Evolutionary conservation across 2,329 filamentous ascomycete genomes (phyloP).

Genomic region (Fusarium napiforme): DNA sequence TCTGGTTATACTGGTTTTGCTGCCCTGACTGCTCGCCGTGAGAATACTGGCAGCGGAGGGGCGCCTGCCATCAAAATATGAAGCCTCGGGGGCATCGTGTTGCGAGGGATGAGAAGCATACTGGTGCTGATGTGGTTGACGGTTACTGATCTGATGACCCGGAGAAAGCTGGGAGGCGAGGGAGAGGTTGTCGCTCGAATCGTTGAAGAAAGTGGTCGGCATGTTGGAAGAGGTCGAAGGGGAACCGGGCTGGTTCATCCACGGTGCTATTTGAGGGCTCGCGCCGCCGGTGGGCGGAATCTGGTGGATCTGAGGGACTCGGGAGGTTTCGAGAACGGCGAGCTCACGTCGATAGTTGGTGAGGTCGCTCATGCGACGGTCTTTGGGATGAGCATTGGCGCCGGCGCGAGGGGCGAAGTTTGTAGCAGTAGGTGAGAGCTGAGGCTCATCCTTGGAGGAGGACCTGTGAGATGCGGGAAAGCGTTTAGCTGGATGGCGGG

Average conservation of each 20-base stretch:
- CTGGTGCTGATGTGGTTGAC: slow-evolving; percentile 52
- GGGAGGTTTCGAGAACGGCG: slow-evolving; percentile 72
- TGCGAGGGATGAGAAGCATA: slow-evolving; percentile 22
- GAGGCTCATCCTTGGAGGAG: slow-evolving; percentile 52
- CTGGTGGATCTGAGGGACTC: slow-evolving; percentile 68
- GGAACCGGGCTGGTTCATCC: slow-evolving; percentile 61
- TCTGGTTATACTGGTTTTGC: slow-evolving; percentile 76
- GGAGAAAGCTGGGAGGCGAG: slow-evolving; percentile 75
- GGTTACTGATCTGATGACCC: slow-evolving; percentile 62
- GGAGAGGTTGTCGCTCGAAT: slow-evolving; percentile 77
- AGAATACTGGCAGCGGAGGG: slow-evolving; percentile 86
- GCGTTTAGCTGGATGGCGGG: slow-evolving; percentile 34
- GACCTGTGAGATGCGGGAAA: slow-evolving; percentile 39
- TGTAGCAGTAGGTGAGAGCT: slow-evolving; percentile 62
- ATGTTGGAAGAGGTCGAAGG: slow-evolving; percentile 53
- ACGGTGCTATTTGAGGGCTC: slow-evolving; percentile 66
- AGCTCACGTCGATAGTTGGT: slow-evolving; percentile 78
- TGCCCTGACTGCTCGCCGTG: slow-evolving; percentile 86
- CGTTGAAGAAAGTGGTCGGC: slow-evolving; percentile 75
- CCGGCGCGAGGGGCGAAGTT: slow-evolving; percentile 56
- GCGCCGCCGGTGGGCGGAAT: slow-evolving; percentile 62
- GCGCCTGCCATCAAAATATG: slow-evolving; percentile 78
- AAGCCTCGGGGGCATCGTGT: slow-evolving; percentile 70
- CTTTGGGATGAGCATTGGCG: slow-evolving; percentile 57
- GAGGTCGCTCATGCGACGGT: slow-evolving; percentile 69